Base-by-base conservation (phyloP, 1,139 yeast genomes). In the Hyphopichia burtonii region DNA sequence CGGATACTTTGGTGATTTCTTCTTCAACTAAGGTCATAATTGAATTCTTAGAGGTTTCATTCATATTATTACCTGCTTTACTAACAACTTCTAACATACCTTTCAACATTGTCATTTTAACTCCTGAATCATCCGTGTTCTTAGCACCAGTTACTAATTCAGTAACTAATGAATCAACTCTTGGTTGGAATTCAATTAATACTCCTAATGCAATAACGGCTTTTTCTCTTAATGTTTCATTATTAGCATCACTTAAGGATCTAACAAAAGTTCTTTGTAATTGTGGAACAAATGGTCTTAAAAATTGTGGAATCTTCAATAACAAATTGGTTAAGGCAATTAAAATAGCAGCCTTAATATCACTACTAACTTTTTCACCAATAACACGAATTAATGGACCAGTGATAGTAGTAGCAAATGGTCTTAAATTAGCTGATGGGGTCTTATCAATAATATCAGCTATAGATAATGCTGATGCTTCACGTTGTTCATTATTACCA, bases 301-400 rank as follows among this genome's bases (percentile, higher is more conserved):
- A 76, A 61, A 89, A 88, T 58, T 86, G 89, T 4, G 99, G 97
- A 54, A 93, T 86, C 71, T 89, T 88, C 32, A 70, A 66, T 57
- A 94, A 80, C 56, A 94, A 72, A 49, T 80, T 79, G 57, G 86
- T 86, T 63, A 94, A 76, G 1, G 98, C 96, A 52, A 77, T 76
- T 58, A 94, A 74, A 53, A 94, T 93, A 20, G 96, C 96, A 27
- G 96, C 84, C 74, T 93, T 93, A 55, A 93, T 88, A 52, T 89
- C 96, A 48, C 96, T 78, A 27, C 84, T 79, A 52, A 88, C 93
- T 63, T 96, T 83, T 66, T 94, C 99, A 56, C 99, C 99, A 61
- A 93, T 88, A 44, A 91, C 96, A 76, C 99, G 89, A 67, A 94
- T 94, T 60, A 94, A 77, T 38, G 99, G 99, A 67, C 99, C 99